Conservation (phyloP, 2,329 filamentous ascomycete species). For the Tolypocladium cylindrosporum region DNA sequence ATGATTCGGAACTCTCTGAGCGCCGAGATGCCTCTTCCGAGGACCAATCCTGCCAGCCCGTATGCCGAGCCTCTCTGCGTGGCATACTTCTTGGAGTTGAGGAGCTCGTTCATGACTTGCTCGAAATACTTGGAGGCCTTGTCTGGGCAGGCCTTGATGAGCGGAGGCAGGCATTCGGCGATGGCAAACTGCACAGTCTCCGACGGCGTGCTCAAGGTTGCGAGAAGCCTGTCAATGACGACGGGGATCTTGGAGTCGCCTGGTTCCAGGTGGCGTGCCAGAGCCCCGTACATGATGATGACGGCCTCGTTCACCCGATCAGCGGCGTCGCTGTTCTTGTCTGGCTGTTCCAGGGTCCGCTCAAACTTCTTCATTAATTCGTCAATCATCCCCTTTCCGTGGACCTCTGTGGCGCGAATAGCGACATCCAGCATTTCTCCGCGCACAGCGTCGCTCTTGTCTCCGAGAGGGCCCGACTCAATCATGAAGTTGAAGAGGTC, state of each 20-base stretch:
- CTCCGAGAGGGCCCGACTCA: conserved; percentile 75
- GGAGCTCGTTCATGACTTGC: conserved; percentile 69
- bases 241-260: conserved; percentile 83
- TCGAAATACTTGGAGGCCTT: conserved; percentile 74
- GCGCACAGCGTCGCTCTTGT: conserved; percentile 67
- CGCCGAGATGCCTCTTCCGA: conserved; percentile 74
- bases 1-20: conserved; percentile 81
- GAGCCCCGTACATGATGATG: conserved; percentile 90
- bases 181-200: conserved; percentile 96
- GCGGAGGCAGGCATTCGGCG: conserved; percentile 82
- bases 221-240: conserved; percentile 77
- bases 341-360: conserved; percentile 72
- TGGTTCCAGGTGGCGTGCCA: conserved; percentile 74
- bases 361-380: conserved; percentile 90
- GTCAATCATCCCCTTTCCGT: conserved; percentile 76
- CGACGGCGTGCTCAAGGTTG: conserved; percentile 85
- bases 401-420: conserved; percentile 66
- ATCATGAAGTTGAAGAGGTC: conserved; percentile 79
- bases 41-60: conserved; percentile 81
- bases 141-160: conserved; percentile 72
- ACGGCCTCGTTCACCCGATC: conserved; percentile 95
- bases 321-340: conserved; percentile 68
- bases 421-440: conserved; percentile 89
- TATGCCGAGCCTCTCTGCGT: conserved; percentile 87
- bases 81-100: conserved; percentile 87